Conservation (phyloP, 306 rosid species). For the Lotus japonicus region DNA sequence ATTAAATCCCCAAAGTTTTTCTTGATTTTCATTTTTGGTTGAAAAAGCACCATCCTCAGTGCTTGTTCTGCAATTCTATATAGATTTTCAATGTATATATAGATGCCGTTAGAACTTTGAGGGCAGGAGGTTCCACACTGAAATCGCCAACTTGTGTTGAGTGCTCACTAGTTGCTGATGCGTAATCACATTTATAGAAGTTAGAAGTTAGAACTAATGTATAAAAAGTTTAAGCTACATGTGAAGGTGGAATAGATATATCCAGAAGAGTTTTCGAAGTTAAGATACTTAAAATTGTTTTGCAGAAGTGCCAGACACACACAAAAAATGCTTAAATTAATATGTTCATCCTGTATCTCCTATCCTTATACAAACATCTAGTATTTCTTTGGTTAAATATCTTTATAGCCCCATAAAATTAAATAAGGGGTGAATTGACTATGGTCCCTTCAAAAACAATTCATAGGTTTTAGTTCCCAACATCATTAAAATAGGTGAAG, state of each 20-base stretch:
- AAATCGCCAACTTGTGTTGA: background rate
- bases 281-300: background rate
- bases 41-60: background rate
- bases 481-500: too few relatives aligned
- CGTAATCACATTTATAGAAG: background rate
- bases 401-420: too few relatives aligned
- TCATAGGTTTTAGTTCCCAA: too few relatives aligned
- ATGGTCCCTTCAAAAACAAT: too few relatives aligned
- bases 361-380: too few relatives aligned
- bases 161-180: background rate
- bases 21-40: slow-evolving; percentile 1
- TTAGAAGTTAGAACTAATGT: background rate
- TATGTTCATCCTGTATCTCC: too few relatives aligned
- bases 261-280: too few relatives aligned
- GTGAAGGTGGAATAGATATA: too few relatives aligned
- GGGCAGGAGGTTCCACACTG: background rate
- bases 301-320: background rate
- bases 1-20: slow-evolving; percentile 22
- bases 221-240: background rate
- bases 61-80: background rate
- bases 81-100: background rate
- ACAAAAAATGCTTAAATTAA: too few relatives aligned
- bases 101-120: background rate
- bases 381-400: too few relatives aligned
- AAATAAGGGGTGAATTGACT: too few relatives aligned